Evolutionary conservation across 805 yeast genomes (phyloP), one percentile per base, ranked within the genome.

Genomic region (Saturnispora dispora): DNA sequence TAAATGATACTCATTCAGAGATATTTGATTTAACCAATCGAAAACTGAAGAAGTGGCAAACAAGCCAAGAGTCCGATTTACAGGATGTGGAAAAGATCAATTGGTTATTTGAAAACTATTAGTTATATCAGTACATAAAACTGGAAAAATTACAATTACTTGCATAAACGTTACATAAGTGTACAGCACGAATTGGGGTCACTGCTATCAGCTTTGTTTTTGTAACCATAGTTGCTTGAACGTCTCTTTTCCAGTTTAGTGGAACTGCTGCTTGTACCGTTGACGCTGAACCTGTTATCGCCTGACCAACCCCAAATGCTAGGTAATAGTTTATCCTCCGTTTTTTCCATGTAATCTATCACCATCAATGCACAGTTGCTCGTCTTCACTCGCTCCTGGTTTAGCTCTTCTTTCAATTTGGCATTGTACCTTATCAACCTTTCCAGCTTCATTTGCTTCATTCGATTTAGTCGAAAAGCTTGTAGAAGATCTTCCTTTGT

Each of bases 371-470:
- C 76, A 7, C 85, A 84, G 58, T 77, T 77, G 5, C 87, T 80
- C 8, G 85, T 82, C 32, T 81, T 78, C 2, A 82, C 78, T 54
- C 89, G 69, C 11, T 82, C 82, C 49, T 77, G 67, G 3, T 73
- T 61, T 37, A 85, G 61, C 42, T 78, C 75, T 28, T 73, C 73
- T 56, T 73, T 75, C 36, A 84, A 63, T 54, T 77, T 77, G 3
- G 64, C 60, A 58, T 82, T 83, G 32, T 82, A 69, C 57, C 81
- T 82, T 46, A 72, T 74, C 33, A 82, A 74, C 57, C 90, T 71
- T 59, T 77, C 79, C 44, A 84, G 67, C 63, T 83, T 84, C 52
- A 84, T 65, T 45, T 69, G 68, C 53, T 63, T 63, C 58, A 64
- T 60, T 50, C 58, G 54, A 52, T 79, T 72, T 27, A 82, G 72